Evolutionary conservation across 768 basidiomycete genomes (phyloP).

Genomic region (Dendrothele bispora): DNA sequence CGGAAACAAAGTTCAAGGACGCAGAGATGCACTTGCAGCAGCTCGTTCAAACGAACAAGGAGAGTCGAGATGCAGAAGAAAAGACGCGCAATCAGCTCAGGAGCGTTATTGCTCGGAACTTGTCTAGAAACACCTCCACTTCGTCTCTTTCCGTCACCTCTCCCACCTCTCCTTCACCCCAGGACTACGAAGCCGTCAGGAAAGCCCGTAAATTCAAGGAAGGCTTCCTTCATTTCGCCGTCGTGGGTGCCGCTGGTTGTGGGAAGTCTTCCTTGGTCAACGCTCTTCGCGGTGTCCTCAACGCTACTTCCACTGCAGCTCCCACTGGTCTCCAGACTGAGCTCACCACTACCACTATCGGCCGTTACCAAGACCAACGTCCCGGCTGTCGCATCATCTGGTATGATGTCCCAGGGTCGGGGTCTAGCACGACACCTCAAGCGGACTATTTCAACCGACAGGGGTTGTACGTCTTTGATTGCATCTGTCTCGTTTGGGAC

Average conservation of each 20-base stretch:
- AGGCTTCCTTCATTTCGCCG: conserved; percentile 26
- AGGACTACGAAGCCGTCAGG: neutral
- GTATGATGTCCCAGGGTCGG: conserved; percentile 7
- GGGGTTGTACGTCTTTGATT: conserved; percentile 14
- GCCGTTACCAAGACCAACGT: conserved; percentile 9
- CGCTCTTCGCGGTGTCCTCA: conserved; percentile 4
- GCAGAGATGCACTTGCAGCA: too few species aligned
- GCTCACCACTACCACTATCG: conserved; percentile 15
- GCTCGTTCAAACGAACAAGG: too few species aligned
- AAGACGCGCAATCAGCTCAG: too few species aligned
- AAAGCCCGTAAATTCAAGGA: conserved; percentile 7
- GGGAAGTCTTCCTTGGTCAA: conserved; percentile 28
- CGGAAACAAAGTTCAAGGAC: too few species aligned
- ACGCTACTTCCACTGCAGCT: neutral
- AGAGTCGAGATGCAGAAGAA: neutral
- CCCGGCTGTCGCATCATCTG: conserved; percentile 3
- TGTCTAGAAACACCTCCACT: too few species aligned
- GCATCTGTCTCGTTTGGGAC: conserved; percentile 16
- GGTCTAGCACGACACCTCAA: conserved; percentile 10
- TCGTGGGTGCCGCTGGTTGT: conserved; percentile 27
- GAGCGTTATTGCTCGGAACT: too few species aligned
- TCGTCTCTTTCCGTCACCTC: too few species aligned
- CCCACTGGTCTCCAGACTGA: conserved; percentile 13
- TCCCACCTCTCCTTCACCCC: neutral
- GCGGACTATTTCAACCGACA: conserved; percentile 6